Base-by-base conservation (phyloP, 108 stramenopile genomes). In the Fragilaria crotonensis region DNA sequence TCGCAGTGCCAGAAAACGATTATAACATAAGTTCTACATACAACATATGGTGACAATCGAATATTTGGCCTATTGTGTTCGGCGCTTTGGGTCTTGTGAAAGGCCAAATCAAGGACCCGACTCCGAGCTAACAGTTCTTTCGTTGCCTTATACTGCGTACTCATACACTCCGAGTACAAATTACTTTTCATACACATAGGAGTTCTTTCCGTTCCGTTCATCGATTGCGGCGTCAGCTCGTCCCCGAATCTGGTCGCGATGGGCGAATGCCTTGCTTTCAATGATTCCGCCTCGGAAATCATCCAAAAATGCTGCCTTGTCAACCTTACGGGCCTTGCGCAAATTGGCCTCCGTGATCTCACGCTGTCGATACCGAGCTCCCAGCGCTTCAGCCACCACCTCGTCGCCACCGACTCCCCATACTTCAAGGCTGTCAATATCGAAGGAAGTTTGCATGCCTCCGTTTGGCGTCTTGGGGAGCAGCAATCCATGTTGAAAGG, bases 231-330 rank as follows among this genome's bases (percentile, higher is more conserved):
- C 63, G 25, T 65, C 73, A 1, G 67, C 71, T 48, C 78, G 32
- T 4, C 60, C 75, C 31, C 63, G 71, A n/a, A 72, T 74, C 45
- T 80, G 52, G 22, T 62, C 63, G 5, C 79, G 63, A 52, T 77
- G 76, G 25, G 65, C 65, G 54, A 71, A 80, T 2, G 68, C 22
- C 59, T 80, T 80, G 56, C 64, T 67, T 36, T 76, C 79, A 20
- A 70, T 66, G 33, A 80, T 53, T 25, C 79, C 79, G 5, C 67
- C 63, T 51, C 71, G 61, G 36, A 80, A 71, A 48, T 80, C 79
- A 21, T 77, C 76, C 31, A 80, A 30, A 48, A 80, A 80, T 52
- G 69, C 68, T 27, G 72, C 79, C 60, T 80, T 80, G 41, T 73
- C 79, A 3, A 72, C 79, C 49, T 69, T 77, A 52, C 73, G 66